Percentiles rank a stretch among this genome's conserved stretches.
Conservation (phyloP, 2,329 filamentous ascomycete species). For the Berkeleyomyces rouxiae region DNA sequence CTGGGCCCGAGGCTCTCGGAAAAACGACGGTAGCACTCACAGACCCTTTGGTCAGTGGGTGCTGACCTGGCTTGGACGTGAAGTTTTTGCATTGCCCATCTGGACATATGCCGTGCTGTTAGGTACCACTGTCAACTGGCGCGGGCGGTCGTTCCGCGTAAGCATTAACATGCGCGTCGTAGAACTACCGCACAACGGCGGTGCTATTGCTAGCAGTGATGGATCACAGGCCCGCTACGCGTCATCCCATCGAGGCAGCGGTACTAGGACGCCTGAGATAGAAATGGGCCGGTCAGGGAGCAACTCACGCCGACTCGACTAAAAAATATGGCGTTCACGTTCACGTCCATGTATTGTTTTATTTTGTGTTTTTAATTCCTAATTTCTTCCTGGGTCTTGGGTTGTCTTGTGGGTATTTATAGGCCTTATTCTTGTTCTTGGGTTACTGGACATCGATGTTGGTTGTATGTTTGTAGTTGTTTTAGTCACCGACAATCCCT, state of each 20-base stretch:
- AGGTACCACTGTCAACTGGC: slow-evolving; percentile 77
- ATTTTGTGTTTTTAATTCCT: neutral
- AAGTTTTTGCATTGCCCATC: slow-evolving; percentile 68
- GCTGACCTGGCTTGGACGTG: slow-evolving; percentile 68
- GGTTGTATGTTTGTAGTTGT: too few species aligned
- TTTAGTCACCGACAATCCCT: neutral
- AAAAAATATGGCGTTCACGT: neutral
- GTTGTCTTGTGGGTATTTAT: neutral
- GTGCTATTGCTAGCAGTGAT: neutral
- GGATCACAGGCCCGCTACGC: neutral
- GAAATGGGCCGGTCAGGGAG: slow-evolving; percentile 12
- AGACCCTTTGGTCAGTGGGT: slow-evolving; percentile 56
- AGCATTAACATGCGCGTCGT: slow-evolving; percentile 68
- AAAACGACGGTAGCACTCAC: slow-evolving; percentile 25
- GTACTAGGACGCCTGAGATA: slow-evolving; percentile 13
- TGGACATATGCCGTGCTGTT: slow-evolving; percentile 82
- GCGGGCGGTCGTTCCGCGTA: slow-evolving; percentile 68
- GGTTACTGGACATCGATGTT: too few species aligned
- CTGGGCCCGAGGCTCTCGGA: slow-evolving; percentile 42
- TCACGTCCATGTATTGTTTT: neutral
- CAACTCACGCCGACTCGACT: slow-evolving; percentile 10
- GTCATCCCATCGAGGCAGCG: slow-evolving; percentile 1
- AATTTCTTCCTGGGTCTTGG: neutral
- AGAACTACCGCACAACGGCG: slow-evolving; percentile 20
- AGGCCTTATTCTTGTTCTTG: neutral